Conservation (phyloP, 208 protist species). For the Naegleria gruberi region DNA sequence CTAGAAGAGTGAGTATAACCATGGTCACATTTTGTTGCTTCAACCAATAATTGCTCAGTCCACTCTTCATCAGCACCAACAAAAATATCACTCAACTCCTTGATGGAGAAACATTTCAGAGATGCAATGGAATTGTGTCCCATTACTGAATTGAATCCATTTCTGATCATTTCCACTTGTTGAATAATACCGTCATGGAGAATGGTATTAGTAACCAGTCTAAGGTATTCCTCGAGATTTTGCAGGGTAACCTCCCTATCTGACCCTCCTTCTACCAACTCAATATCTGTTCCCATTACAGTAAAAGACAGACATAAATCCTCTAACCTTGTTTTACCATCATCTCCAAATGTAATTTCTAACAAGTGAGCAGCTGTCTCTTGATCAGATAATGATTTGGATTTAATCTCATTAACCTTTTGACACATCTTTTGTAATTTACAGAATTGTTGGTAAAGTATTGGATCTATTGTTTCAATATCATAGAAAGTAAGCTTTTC, state of each 20-base stretch:
- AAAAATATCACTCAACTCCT: neutral
- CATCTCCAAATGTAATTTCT: neutral
- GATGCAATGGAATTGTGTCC: neutral
- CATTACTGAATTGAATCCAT: neutral
- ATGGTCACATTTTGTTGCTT: conserved; percentile 3
- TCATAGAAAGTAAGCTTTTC: conserved; percentile 61
- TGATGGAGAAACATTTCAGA: neutral
- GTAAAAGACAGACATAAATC: conserved; percentile 61
- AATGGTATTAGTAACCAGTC: neutral
- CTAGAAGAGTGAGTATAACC: neutral
- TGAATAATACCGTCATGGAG: neutral
- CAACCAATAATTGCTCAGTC: neutral
- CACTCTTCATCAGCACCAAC: neutral
- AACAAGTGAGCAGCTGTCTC: neutral
- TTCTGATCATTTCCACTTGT: neutral
- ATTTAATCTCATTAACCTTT: neutral
- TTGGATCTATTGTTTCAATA: conserved; percentile 51
- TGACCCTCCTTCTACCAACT: conserved; percentile 33
- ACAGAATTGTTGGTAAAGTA: conserved; percentile 44
- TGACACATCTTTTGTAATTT: neutral
- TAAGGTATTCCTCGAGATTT: neutral
- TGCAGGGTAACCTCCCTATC: neutral
- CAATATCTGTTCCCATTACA: conserved; percentile 55
- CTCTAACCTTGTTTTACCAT: conserved; percentile 34
- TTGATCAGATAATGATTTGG: neutral